Evolutionary conservation across 83 land plant species (phyloP).

Genomic region (Thuja plicata): DNA sequence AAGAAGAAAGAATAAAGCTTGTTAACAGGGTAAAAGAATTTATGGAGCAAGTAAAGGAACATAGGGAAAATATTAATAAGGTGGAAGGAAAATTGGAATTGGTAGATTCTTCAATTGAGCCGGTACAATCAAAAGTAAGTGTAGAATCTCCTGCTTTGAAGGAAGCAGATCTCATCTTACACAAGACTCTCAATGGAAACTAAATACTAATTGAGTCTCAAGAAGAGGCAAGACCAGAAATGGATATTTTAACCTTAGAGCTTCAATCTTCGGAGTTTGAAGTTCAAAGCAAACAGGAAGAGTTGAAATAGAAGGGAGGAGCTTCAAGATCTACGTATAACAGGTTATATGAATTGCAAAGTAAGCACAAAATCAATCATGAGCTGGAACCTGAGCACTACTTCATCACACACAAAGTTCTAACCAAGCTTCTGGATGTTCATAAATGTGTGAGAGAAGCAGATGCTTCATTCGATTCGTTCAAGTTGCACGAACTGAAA

Average conservation of each 20-base stretch:
- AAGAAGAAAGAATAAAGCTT: constrained; percentile 57
- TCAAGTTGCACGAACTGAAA: neutral
- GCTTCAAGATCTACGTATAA: constrained; percentile 8
- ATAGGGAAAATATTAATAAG: constrained; percentile 27
- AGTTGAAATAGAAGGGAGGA: constrained; percentile 39
- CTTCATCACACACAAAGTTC: neutral
- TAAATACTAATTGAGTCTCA: constrained; percentile 27
- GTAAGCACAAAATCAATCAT: neutral
- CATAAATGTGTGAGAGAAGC: neutral
- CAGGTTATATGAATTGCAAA: constrained; percentile 20
- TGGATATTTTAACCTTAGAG: constrained; percentile 35
- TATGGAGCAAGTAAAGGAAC: constrained; percentile 19
- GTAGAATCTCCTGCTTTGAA: constrained; percentile 16
- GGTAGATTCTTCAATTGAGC: constrained; percentile 25
- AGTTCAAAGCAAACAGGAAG: constrained; percentile 38
- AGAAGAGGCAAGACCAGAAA: constrained; percentile 24
- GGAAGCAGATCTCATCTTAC: constrained; percentile 28
- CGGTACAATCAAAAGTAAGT: constrained; percentile 24
- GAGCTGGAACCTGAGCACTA: neutral
- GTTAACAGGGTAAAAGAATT: constrained; percentile 28
- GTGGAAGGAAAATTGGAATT: constrained; percentile 14
- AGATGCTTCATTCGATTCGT: constrained; percentile 3
- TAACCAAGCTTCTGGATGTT: neutral
- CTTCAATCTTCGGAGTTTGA: constrained; percentile 34
- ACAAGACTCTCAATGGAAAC: constrained; percentile 24